These are phyloP conservation scores for Oemleria cerasiformis DNA, from an alignment of 306 rosid genomes.

Conservation along the genomic window DNA sequence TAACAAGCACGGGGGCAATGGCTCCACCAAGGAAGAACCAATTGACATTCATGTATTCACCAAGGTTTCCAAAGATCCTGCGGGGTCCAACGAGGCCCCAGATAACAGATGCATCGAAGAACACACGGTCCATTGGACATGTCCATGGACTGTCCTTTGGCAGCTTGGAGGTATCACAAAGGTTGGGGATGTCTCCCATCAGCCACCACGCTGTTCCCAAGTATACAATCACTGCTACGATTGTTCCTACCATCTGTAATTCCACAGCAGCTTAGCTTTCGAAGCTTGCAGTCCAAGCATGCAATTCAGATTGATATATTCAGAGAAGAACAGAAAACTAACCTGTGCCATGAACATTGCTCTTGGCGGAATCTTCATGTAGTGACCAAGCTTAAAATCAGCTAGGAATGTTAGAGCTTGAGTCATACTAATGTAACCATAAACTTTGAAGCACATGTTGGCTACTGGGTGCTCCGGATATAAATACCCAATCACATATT, in stretches of 20 bases:
- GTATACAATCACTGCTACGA: conserved; percentile 56
- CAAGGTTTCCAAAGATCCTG: conserved; percentile 75
- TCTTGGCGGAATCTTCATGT: conserved; percentile 95
- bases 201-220: conserved; percentile 75
- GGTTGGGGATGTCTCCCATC: conserved; percentile 60
- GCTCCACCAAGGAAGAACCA: conserved; percentile 77
- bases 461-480: conserved; percentile 90
- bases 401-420: conserved; percentile 67
- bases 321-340: not conserved
- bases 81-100: conserved; percentile 94
- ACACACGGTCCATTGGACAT: conserved; percentile 73
- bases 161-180: conserved; percentile 52
- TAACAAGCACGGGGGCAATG: conserved; percentile 62
- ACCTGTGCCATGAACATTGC: conserved; percentile 94
- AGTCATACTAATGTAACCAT: conserved; percentile 81
- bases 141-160: conserved; percentile 68
- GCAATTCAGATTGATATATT: not conserved
- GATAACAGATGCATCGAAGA: conserved; percentile 77
- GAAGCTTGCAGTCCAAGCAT: not conserved
- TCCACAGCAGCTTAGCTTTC: conserved; percentile 6
- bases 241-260: conserved; percentile 64
- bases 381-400: conserved; percentile 91
- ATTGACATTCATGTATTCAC: conserved; percentile 58
- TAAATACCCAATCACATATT: conserved; percentile 77
- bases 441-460: conserved; percentile 97